A percentile compares a stretch with the other conserved stretches of the same genome.
These are phyloP conservation scores for Neurospora sp. DNA, from an alignment of 495 filamentous ascomycete genomes.

Conservation along the genomic window DNA sequence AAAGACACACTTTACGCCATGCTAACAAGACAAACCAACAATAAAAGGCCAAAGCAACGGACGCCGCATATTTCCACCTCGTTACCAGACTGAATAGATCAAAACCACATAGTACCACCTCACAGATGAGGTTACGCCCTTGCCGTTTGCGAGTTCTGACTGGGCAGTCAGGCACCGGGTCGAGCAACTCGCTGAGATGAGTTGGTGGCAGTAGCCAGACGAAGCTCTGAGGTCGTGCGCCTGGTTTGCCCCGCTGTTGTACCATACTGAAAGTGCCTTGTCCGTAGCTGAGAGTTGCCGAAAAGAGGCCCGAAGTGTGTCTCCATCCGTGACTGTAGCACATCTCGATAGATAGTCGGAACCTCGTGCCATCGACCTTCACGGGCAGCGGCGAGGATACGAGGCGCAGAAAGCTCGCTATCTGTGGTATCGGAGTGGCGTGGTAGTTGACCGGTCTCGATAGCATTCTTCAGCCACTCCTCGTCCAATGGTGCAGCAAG, in stretches of 20 bases:
- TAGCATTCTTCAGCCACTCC: slow-evolving; percentile 74
- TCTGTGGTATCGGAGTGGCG: slow-evolving; percentile 28
- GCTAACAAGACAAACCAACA: not conserved
- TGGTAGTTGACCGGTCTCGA: slow-evolving; percentile 48
- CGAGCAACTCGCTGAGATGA: not conserved
- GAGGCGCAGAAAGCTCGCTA: slow-evolving; percentile 25
- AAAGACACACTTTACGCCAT: not conserved
- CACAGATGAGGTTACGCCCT: not conserved
- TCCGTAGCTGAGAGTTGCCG: not conserved
- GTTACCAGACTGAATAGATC: not conserved
- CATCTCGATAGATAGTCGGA: slow-evolving; percentile 16
- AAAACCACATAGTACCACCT: not conserved
- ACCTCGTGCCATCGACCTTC: slow-evolving; percentile 44
- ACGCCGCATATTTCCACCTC: not conserved
- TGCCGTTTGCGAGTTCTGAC: not conserved
- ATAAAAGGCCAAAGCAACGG: not conserved
- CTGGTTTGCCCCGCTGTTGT: not conserved
- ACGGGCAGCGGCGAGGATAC: slow-evolving; percentile 34
- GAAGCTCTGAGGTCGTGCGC: not conserved
- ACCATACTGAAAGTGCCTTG: not conserved
- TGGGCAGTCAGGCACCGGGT: not conserved
- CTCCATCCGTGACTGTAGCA: not conserved
- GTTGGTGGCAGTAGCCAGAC: not conserved
- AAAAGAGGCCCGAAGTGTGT: not conserved
- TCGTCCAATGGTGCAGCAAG: slow-evolving; percentile 42